Evolutionary conservation across 2,329 filamentous ascomycete genomes (phyloP).

Genomic region (Cordyceps cateniannulata): DNA sequence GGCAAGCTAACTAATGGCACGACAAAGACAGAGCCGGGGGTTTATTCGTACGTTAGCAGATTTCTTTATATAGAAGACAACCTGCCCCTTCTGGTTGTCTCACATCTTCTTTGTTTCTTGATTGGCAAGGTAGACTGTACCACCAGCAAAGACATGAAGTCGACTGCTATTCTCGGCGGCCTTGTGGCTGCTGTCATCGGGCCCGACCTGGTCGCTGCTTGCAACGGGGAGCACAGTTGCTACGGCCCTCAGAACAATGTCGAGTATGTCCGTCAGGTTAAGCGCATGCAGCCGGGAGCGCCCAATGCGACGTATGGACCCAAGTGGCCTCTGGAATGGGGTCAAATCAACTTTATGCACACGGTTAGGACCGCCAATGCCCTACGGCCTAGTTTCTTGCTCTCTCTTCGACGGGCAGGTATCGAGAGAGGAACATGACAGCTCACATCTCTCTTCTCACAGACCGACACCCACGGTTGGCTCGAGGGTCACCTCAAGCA

Average conservation of each 20-base stretch:
- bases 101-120: too few relatives aligned
- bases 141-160: constrained; percentile 5
- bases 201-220: constrained; percentile 23
- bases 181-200: constrained; percentile 13
- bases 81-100: neutral
- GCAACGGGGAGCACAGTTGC: constrained; percentile 28
- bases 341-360: constrained; percentile 56
- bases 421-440: neutral
- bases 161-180: neutral
- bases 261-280: constrained; percentile 40
- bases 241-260: constrained; percentile 35
- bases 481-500: constrained; percentile 55
- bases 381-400: too few relatives aligned
- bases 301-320: constrained; percentile 36
- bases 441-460: neutral
- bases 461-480: constrained; percentile 56
- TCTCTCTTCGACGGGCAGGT: too few relatives aligned
- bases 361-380: constrained; percentile 36
- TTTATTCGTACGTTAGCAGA: neutral
- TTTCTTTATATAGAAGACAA: neutral
- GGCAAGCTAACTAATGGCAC: neutral
- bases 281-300: constrained; percentile 42
- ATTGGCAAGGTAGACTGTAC: neutral
- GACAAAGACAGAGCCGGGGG: neutral
- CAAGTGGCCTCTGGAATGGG: constrained; percentile 48